Evolutionary conservation across 2,329 filamentous ascomycete species (phyloP).

Genomic region (Aspergillus transmontanensis): DNA sequence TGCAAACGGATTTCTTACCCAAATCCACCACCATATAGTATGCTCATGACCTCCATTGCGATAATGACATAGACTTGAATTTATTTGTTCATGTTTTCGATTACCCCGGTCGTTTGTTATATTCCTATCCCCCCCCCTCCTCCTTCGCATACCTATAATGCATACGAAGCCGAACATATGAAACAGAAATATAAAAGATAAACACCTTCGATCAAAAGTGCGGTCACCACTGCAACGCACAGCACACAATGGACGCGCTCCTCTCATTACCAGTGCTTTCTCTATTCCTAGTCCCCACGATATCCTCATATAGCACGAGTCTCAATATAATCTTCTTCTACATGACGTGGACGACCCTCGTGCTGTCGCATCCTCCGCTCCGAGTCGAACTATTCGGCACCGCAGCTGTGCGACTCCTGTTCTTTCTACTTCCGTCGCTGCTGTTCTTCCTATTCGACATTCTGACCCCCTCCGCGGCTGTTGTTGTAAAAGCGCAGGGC

Average conservation of each 20-base stretch:
- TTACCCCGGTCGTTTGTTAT: neutral
- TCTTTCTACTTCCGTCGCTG: conserved; percentile 74
- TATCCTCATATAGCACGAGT: conserved; percentile 73
- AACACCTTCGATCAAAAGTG: neutral
- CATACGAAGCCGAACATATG: neutral
- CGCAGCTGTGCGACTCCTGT: conserved; percentile 65
- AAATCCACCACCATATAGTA: neutral
- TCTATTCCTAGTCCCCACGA: conserved; percentile 30
- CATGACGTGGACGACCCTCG: conserved; percentile 83
- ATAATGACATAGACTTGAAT: neutral
- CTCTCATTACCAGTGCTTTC: conserved; percentile 34
- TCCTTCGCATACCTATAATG: too few relatives aligned
- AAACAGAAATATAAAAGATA: neutral
- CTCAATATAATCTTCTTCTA: conserved; percentile 88
- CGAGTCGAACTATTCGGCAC: conserved; percentile 75
- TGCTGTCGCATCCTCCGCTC: conserved; percentile 74
- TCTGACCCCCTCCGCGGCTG: conserved; percentile 67
- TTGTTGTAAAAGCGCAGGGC: conserved; percentile 69
- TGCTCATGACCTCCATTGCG: neutral
- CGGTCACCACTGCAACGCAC: neutral
- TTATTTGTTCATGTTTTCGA: neutral
- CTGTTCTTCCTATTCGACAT: conserved; percentile 74
- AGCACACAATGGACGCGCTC: conserved; percentile 56
- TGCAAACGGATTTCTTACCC: neutral
- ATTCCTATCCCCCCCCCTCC: too few relatives aligned